Conservation (phyloP, 2,329 filamentous ascomycete species). For the Pyricularia sp. region DNA sequence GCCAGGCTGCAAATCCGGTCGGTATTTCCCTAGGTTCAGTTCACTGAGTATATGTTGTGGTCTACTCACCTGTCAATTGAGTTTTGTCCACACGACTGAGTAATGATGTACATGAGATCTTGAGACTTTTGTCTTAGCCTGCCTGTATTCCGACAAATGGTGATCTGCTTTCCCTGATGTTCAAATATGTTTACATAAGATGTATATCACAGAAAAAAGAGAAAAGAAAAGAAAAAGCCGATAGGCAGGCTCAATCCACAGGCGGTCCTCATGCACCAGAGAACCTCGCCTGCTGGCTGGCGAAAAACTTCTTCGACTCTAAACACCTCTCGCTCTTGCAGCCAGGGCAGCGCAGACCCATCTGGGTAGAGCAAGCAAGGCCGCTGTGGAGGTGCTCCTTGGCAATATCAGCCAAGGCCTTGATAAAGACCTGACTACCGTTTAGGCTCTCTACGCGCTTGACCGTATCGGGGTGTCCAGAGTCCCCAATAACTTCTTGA, state of each 20-base stretch:
- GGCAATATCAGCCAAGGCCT: slow-evolving; percentile 78
- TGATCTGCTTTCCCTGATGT: neutral
- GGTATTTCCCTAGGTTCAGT: neutral
- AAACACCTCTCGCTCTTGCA: slow-evolving; percentile 82
- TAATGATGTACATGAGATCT: neutral
- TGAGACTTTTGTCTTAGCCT: neutral
- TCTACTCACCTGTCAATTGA: neutral
- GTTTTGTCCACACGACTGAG: neutral
- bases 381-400: slow-evolving; percentile 63
- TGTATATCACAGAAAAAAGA: neutral
- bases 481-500: slow-evolving; percentile 86
- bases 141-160: neutral
- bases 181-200: neutral
- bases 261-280: neutral
- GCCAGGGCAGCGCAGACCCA: slow-evolving; percentile 82
- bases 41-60: neutral
- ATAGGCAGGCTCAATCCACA: neutral
- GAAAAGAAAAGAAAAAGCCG: neutral
- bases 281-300: slow-evolving; percentile 14
- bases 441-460: slow-evolving; percentile 90
- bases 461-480: slow-evolving; percentile 61
- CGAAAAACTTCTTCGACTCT: slow-evolving; percentile 61
- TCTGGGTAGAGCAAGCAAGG: slow-evolving; percentile 59
- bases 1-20: neutral
- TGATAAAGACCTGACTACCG: slow-evolving; percentile 79